Conservation (phyloP, 768 basidiomycete genomes). For the Cubamyces sp. region DNA sequence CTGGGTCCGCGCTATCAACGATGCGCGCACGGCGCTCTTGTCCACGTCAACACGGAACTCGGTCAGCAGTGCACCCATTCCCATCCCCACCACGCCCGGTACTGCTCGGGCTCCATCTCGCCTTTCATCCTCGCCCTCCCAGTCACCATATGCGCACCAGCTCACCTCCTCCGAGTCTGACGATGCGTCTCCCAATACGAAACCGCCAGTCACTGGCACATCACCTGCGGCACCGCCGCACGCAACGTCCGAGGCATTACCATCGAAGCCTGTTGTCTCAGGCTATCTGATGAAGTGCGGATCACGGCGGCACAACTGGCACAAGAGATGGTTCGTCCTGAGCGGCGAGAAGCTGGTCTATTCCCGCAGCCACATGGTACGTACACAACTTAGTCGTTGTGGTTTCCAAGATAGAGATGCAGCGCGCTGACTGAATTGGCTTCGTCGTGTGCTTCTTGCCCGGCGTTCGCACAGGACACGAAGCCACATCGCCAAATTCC, state of each 20-base stretch:
- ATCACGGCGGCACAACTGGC: constrained; percentile 90
- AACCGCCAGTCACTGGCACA: constrained; percentile 47
- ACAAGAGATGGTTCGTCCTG: constrained; percentile 96
- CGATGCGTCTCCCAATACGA: constrained; percentile 57
- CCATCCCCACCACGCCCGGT: constrained; percentile 44
- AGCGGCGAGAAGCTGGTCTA: constrained; percentile 88
- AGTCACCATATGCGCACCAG: constrained; percentile 46
- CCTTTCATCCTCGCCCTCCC: constrained; percentile 53
- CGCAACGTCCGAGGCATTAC: no score
- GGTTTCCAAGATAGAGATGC: constrained; percentile 2
- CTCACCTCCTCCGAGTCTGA: constrained; percentile 83
- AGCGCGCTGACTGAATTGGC: constrained; percentile 15
- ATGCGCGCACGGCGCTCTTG: constrained; percentile 68
- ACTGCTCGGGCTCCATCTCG: constrained; percentile 40
- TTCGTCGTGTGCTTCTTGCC: background rate
- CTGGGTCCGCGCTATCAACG: constrained; percentile 87
- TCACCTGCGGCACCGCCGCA: constrained; percentile 38
- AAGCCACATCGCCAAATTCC: constrained; percentile 88
- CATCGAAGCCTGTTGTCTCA: constrained; percentile 26
- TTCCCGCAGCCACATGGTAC: constrained; percentile 93
- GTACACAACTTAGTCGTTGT: constrained; percentile 37
- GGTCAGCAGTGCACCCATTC: constrained; percentile 50
- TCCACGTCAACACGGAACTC: constrained; percentile 66
- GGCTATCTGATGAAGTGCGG: constrained; percentile 98
- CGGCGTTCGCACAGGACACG: constrained; percentile 65